Evolutionary conservation across 257 asterid genomes (phyloP), one percentile per base, ranked within the genome.

Genomic region (Ehretia macrophylla): DNA sequence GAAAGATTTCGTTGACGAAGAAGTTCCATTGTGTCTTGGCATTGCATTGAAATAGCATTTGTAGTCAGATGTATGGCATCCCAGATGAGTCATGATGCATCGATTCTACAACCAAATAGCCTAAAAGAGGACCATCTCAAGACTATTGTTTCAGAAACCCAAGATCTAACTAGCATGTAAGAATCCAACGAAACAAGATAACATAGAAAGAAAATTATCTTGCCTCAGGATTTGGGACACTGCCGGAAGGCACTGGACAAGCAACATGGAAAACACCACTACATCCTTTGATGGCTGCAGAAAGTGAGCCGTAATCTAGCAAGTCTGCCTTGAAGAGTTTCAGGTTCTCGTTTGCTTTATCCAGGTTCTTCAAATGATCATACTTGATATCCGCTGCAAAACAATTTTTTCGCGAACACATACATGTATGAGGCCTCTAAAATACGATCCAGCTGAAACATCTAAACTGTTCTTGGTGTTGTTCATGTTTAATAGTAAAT

Each of bases 221-320:
- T 74, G 68, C 98, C 96, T 87, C 87, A 0, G 94, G 96, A 67
- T 85, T 83, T 23, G 85, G 75, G 32, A 85, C 91, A 57, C 82
- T 55, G 57, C 63, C 5, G 0, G 78, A n/a, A 58, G 96, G 98
- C 56, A 83, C 94, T 0, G 95, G 96, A 68, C 81, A 4, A 54
- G 96, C 98, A 23, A 87, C 86, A 51, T 90, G 98, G 73, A 90
- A 87, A 5, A 87, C 95, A 9, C 94, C 97, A 14, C 18, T 46
- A 63, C 96, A 87, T 14, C 96, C 97, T 58, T 56, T 56, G 37
- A 87, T 69, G 38, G 97, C 93, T 17, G 79, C 79, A 53, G 22
- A 76, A 62, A 90, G 67, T 37, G 97, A 81, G 73, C 71, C 60
- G 51, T 68, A 80, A 77, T 90, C 93, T 21, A 87, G 81, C 63